Evolutionary conservation across 1,284 basidiomycete genomes (phyloP).

Genomic region (Melanopsichium pennsylvanicum): DNA sequence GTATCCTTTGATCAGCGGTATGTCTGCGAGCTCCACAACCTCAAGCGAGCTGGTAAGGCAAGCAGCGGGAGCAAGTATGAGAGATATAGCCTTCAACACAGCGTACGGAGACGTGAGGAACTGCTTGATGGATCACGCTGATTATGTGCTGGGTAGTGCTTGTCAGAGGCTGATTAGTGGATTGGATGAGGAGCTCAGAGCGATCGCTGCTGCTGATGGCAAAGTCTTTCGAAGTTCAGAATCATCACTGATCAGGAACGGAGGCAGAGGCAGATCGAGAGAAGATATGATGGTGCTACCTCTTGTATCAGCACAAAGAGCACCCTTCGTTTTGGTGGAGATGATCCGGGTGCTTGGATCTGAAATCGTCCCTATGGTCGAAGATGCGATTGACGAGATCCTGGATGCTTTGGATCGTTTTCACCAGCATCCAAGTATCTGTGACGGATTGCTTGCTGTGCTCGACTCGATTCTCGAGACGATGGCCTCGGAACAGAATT

Average conservation of each 20-base stretch:
- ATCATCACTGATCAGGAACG: neutral
- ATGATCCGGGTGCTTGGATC: slow-evolving; percentile 59
- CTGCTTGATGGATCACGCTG: slow-evolving; percentile 58
- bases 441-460: slow-evolving; percentile 54
- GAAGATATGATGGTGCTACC: slow-evolving; percentile 15
- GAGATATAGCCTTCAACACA: slow-evolving; percentile 44
- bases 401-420: slow-evolving; percentile 62
- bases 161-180: slow-evolving; percentile 53
- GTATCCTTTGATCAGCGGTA: slow-evolving; percentile 56
- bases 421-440: slow-evolving; percentile 51
- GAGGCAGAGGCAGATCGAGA: neutral
- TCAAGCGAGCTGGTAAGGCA: slow-evolving; percentile 19
- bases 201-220: neutral
- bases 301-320: slow-evolving; percentile 52
- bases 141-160: slow-evolving; percentile 60
- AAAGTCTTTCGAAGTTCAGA: neutral
- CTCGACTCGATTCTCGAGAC: slow-evolving; percentile 53
- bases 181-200: slow-evolving; percentile 37
- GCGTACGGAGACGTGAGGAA: slow-evolving; percentile 53
- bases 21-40: slow-evolving; percentile 18
- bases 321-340: slow-evolving; percentile 63
- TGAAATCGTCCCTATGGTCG: slow-evolving; percentile 57
- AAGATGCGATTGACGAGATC: slow-evolving; percentile 64
- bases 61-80: slow-evolving; percentile 28
- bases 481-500: slow-evolving; percentile 35